A percentile compares a stretch with the other conserved stretches of the same genome.
Conservation (phyloP, 208 protist species). For the Trypanosoma boissoni region DNA sequence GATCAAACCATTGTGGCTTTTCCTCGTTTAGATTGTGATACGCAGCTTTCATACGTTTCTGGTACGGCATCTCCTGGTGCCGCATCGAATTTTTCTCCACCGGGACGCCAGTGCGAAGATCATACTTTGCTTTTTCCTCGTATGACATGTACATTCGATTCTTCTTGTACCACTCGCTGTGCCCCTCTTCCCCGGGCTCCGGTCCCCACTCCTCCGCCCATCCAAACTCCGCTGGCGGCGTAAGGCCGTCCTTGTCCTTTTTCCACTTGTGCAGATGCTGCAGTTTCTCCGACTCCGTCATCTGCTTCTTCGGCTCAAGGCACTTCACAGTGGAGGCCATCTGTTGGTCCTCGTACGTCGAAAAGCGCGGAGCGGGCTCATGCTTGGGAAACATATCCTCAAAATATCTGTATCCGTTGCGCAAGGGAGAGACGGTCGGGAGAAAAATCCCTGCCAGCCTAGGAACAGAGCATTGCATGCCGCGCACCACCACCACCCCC, state of each 20-base stretch:
- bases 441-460: slow-evolving; percentile 1
- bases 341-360: slow-evolving; percentile 76
- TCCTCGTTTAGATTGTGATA: slow-evolving; percentile 80
- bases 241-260: slow-evolving; percentile 62
- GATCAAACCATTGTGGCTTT: slow-evolving; percentile 68
- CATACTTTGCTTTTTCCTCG: slow-evolving; percentile 82
- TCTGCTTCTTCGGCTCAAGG: slow-evolving; percentile 63
- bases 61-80: slow-evolving; percentile 86
- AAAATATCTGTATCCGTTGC: slow-evolving; percentile 74
- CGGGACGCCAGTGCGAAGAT: slow-evolving; percentile 72
- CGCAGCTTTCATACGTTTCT: slow-evolving; percentile 79
- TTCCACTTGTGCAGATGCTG: slow-evolving; percentile 79
- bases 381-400: slow-evolving; percentile 88
- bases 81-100: slow-evolving; percentile 85
- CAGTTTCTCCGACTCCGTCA: slow-evolving; percentile 79
- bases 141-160: slow-evolving; percentile 91
- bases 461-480: background rate
- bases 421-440: slow-evolving; percentile 5
- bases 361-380: slow-evolving; percentile 66
- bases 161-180: slow-evolving; percentile 88
- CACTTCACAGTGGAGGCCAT: slow-evolving; percentile 40
- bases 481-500: background rate
- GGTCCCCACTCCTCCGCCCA: slow-evolving; percentile 90
- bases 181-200: slow-evolving; percentile 81
- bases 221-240: slow-evolving; percentile 73